Conservation (phyloP, 768 basidiomycete species). For the Coprinopsis marcescibilis region DNA sequence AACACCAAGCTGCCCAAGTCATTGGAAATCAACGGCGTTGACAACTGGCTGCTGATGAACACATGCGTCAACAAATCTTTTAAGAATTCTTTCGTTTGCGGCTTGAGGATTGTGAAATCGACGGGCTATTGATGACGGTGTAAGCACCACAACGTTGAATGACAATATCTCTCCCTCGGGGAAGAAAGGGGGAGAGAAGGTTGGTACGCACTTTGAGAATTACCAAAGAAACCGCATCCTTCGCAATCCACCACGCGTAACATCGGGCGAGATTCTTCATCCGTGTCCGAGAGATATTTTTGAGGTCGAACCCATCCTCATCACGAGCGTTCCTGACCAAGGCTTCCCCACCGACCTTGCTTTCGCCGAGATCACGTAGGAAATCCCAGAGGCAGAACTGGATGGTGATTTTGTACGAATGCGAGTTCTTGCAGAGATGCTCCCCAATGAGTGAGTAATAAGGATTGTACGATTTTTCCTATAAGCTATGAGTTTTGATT, state of each 20-base stretch:
- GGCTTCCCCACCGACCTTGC: constrained; percentile 71
- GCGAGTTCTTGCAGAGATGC: constrained; percentile 71
- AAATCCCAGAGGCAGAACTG: constrained; percentile 98
- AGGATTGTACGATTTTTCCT: constrained; percentile 93
- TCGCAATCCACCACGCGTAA: constrained; percentile 92
- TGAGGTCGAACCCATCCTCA: constrained; percentile 41
- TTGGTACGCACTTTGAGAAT: constrained; percentile 70
- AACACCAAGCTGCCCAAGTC: constrained; percentile 30
- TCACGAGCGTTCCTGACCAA: constrained; percentile 63
- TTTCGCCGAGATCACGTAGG: constrained; percentile 84
- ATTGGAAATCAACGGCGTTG: constrained; percentile 54
- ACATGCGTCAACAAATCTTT: constrained; percentile 61
- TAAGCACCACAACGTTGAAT: neutral
- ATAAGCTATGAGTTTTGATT: constrained; percentile 7
- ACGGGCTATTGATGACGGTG: constrained; percentile 53
- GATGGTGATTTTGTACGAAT: constrained; percentile 85
- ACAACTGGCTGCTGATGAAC: constrained; percentile 69
- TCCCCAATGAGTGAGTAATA: constrained; percentile 90
- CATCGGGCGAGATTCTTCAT: constrained; percentile 73
- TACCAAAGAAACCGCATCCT: constrained; percentile 66
- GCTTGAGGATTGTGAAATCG: constrained; percentile 73
- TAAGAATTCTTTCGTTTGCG: constrained; percentile 61
- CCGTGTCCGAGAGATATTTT: constrained; percentile 51
- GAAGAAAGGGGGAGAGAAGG: neutral
- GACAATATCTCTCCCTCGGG: neutral